Percentiles rank a stretch among this genome's conserved stretches.
phyloP scores from a whole-genome alignment of 2,329 filamentous ascomycete species.

The Diaporthe sp. region DNA sequence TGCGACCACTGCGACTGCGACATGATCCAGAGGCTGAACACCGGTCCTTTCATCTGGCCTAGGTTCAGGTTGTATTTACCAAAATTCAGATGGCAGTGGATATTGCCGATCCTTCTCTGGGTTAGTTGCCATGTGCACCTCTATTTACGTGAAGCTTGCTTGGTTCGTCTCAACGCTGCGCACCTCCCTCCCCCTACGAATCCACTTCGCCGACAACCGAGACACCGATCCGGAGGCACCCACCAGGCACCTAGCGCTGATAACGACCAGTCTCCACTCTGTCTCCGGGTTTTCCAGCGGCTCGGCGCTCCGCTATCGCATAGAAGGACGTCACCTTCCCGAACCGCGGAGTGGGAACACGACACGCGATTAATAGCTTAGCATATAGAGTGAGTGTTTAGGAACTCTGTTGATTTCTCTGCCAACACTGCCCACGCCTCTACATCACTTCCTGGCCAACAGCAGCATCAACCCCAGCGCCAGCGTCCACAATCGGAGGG shows the following conservation, averaged over 20 bases:
- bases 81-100: background rate
- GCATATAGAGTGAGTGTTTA: too few relatives aligned
- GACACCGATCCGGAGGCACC: slow-evolving; percentile 5
- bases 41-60: background rate
- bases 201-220: background rate
- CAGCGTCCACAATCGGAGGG: too few relatives aligned
- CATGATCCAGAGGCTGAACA: background rate
- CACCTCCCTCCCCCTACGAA: background rate
- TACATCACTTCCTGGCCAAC: background rate
- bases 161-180: background rate
- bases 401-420: background rate
- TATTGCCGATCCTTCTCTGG: background rate
- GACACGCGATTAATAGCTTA: background rate
- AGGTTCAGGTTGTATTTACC: background rate
- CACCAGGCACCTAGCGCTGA: background rate
- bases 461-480: background rate
- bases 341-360: background rate
- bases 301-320: slow-evolving; percentile 40
- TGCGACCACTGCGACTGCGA: background rate
- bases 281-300: background rate
- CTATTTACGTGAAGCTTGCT: background rate
- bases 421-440: background rate
- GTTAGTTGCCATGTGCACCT: background rate
- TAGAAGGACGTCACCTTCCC: background rate
- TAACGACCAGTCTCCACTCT: background rate